These are phyloP conservation scores for Fusarium hainanense DNA, from an alignment of 2,329 filamentous ascomycete species.

Conservation along the genomic window DNA sequence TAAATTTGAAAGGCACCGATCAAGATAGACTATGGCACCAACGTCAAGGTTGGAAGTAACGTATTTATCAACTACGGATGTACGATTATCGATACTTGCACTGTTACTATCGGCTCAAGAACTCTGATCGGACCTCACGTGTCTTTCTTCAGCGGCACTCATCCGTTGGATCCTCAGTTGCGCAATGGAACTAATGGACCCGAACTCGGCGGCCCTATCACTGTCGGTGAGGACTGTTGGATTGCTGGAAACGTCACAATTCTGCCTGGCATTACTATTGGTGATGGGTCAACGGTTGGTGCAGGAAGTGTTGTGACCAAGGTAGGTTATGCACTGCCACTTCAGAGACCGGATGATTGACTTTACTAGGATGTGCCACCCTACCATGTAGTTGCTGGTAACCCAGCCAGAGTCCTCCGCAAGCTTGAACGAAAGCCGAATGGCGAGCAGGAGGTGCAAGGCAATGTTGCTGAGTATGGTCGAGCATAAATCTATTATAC, in stretches of 20 bases:
- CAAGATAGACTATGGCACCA: conserved; percentile 81
- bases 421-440: conserved; percentile 30
- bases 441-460: conserved; percentile 2
- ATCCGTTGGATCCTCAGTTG: conserved; percentile 79
- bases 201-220: conserved; percentile 78
- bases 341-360: background rate
- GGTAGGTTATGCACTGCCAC: conserved; percentile 40
- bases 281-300: conserved; percentile 77
- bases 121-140: conserved; percentile 85
- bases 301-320: conserved; percentile 88
- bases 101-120: conserved; percentile 78
- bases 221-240: conserved; percentile 85
- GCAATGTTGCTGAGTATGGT: background rate
- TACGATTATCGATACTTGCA: conserved; percentile 80
- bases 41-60: conserved; percentile 71
- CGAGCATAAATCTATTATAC: background rate
- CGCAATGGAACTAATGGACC: conserved; percentile 81
- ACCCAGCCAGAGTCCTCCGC: conserved; percentile 39
- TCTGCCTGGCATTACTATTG: conserved; percentile 81
- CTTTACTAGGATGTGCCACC: conserved; percentile 48
- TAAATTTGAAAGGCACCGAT: conserved; percentile 59
- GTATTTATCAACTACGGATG: conserved; percentile 82
- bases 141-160: conserved; percentile 77
- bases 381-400: conserved; percentile 45
- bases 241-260: conserved; percentile 77